Evolutionary conservation across 2,329 filamentous ascomycete species (phyloP), one percentile per base, ranked within the genome.

Genomic region (Phoma sp.): DNA sequence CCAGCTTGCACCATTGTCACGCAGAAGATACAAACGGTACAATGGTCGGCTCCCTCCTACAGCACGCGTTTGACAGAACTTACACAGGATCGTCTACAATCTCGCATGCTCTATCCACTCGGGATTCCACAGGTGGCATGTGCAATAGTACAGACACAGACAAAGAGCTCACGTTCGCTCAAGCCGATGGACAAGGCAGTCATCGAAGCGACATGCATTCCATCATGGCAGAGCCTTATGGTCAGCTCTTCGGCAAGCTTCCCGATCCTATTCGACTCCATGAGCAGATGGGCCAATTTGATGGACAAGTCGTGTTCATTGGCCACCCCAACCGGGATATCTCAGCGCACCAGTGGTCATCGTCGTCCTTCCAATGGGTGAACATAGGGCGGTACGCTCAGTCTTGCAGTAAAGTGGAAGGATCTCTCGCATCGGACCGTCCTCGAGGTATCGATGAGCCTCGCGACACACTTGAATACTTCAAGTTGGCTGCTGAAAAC

Each of bases 311-410:
- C 17, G 69, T 76, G 13, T 81, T 81, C 65, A 74, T 79, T 29
- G 74, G 77, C 43, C 78, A 82, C 58, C 78, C 78, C 0, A 81
- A 80, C 54, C 74, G 77, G 41, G 78, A 81, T 51, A 71, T 81
- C 4, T 76, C 77, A 24, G 79, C 79, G 2, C 79, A 81, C 47
- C 76, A 80, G 55, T 82, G 80, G 80, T 77, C 75, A 6, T 53
- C 55, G 0, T 47, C 53, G 1, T 66, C 74, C 3, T 79, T 70
- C 40, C 67, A 76, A 36, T 82, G 80, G 80, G 69, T 74, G 43
- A 78, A 79, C 51, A 75, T 81, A 35, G 79, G 79, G 2, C 70
- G 72, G 24, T 81, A 75, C 57, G 76, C 73, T 31, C 75, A 78
- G 52, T 73, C 65, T 13, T 74, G 75, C 43, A 74, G 76, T 64